A percentile compares a stretch with the other conserved stretches of the same genome.
Evolutionary conservation across 2,329 filamentous ascomycete genomes (phyloP).

Genomic region (Fusarium domesticum): DNA sequence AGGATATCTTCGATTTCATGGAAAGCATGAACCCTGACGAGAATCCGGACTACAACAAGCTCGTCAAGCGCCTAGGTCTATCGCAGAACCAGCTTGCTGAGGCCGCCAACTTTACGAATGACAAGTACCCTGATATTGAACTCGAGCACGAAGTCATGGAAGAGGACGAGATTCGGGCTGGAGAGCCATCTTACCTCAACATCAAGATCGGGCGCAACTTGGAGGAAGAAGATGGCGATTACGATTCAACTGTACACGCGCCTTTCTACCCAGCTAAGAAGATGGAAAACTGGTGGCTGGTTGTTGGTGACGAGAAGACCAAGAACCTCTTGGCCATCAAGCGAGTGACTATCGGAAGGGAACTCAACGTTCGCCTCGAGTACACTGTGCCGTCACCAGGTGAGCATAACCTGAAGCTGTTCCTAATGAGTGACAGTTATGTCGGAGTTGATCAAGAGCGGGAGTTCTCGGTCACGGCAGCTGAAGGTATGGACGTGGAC

Average conservation of each 20-base stretch:
- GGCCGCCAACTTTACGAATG: constrained; percentile 92
- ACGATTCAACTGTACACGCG: constrained; percentile 83
- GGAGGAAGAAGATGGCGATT: constrained; percentile 58
- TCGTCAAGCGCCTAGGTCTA: constrained; percentile 76
- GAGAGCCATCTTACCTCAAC: constrained; percentile 76
- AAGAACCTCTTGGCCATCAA: constrained; percentile 91
- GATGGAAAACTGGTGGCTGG: constrained; percentile 98
- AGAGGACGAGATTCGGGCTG: constrained; percentile 73
- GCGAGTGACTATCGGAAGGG: constrained; percentile 79
- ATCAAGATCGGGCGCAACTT: constrained; percentile 83
- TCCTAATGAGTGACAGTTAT: constrained; percentile 96
- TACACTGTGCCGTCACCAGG: constrained; percentile 83
- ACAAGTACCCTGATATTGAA: constrained; percentile 93
- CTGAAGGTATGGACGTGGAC: constrained; percentile 93
- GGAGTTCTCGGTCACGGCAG: constrained; percentile 77
- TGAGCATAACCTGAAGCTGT: constrained; percentile 83
- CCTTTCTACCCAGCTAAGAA: constrained; percentile 92
- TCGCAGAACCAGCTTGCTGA: constrained; percentile 79
- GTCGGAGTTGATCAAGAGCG: constrained; percentile 96
- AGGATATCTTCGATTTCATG: constrained; percentile 97
- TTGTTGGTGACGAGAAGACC: constrained; percentile 88
- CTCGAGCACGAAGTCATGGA: constrained; percentile 86
- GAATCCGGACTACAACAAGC: constrained; percentile 73
- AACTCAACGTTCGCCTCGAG: constrained; percentile 77
- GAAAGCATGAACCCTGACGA: constrained; percentile 97